phyloP scores from a whole-genome alignment of 331 rosid genomes.

The Cydonia oblonga region DNA sequence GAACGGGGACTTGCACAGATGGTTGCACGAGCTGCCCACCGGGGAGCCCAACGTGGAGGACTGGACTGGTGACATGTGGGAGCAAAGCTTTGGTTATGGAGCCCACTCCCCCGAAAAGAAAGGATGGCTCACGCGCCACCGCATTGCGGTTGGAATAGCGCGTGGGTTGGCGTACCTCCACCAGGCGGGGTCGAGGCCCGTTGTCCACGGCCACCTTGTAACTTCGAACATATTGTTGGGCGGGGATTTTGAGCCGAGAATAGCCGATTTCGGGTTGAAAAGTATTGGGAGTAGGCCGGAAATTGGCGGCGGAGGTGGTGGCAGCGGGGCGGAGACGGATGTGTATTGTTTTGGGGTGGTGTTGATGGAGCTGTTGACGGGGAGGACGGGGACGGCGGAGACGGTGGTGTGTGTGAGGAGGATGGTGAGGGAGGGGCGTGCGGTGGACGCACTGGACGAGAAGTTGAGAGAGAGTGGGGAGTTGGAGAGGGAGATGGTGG shows the following conservation, averaged over 20 bases:
- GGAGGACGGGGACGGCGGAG: slow-evolving; percentile 67
- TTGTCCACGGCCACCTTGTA: slow-evolving; percentile 77
- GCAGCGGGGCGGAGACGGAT: slow-evolving; percentile 42
- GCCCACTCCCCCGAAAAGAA: slow-evolving; percentile 44
- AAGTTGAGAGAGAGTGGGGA: slow-evolving; percentile 31
- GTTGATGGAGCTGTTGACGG: slow-evolving; percentile 82
- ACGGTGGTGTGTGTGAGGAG: slow-evolving; percentile 76
- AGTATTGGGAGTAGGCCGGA: slow-evolving; percentile 17
- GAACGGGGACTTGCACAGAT: slow-evolving; percentile 84
- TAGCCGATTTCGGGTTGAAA: slow-evolving; percentile 65
- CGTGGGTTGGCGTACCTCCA: slow-evolving; percentile 96
- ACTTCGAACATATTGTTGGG: slow-evolving; percentile 55
- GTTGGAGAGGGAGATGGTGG: slow-evolving; percentile 55
- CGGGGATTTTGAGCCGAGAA: slow-evolving; percentile 60
- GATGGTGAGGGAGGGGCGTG: slow-evolving; percentile 64
- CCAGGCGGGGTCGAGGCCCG: slow-evolving; percentile 81
- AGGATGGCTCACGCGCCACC: slow-evolving; percentile 81
- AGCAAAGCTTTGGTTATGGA: slow-evolving; percentile 25
- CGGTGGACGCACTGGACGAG: slow-evolving; percentile 41
- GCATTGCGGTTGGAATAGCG: slow-evolving; percentile 81
- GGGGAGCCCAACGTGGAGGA: slow-evolving; percentile 91
- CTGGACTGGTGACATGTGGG: slow-evolving; percentile 94
- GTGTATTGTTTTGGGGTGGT: slow-evolving; percentile 98
- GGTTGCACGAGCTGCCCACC: slow-evolving; percentile 87
- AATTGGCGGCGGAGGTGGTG: neutral